These are phyloP conservation scores for Plenodomus biglobosus DNA, from an alignment of 2,329 filamentous ascomycete genomes.

Conservation along the genomic window DNA sequence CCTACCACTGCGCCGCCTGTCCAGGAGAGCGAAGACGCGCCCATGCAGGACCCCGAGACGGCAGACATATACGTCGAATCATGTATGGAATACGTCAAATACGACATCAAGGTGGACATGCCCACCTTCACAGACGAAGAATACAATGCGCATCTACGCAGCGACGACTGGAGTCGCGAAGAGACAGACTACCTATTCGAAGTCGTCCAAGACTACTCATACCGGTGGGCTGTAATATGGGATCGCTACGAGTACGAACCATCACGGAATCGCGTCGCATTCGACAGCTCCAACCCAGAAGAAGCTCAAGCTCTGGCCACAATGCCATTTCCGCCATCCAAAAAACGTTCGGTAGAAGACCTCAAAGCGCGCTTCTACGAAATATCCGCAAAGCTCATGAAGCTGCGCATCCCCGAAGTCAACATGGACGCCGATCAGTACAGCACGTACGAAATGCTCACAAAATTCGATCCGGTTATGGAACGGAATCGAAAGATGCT, in stretches of 20 bases:
- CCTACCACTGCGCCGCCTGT: slow-evolving; percentile 36
- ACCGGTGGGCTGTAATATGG: slow-evolving; percentile 88
- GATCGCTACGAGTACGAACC: slow-evolving; percentile 83
- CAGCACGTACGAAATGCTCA: slow-evolving; percentile 78
- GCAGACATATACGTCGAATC: slow-evolving; percentile 45
- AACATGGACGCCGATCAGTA: slow-evolving; percentile 85
- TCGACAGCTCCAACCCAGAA: slow-evolving; percentile 24
- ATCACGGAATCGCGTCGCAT: slow-evolving; percentile 25
- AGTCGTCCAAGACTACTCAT: slow-evolving; percentile 73
- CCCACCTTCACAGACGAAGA: slow-evolving; percentile 85
- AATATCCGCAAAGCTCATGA: slow-evolving; percentile 62
- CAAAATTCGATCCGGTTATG: slow-evolving; percentile 78
- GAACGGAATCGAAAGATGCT: slow-evolving; percentile 83
- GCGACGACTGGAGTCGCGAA: slow-evolving; percentile 80
- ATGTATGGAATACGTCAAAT: slow-evolving; percentile 73
- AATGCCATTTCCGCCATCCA: slow-evolving; percentile 48
- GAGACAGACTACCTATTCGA: slow-evolving; percentile 91
- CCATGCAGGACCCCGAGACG: slow-evolving; percentile 41
- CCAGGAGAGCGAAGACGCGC: slow-evolving; percentile 34
- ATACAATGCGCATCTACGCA: slow-evolving; percentile 74
- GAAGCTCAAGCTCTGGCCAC: slow-evolving; percentile 31
- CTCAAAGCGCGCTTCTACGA: slow-evolving; percentile 90
- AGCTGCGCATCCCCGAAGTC: slow-evolving; percentile 43
- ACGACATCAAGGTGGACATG: slow-evolving; percentile 77
- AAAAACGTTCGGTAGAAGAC: slow-evolving; percentile 76